These are phyloP conservation scores for Thermoascus crustaceus DNA, from an alignment of 2,329 filamentous ascomycete species.

Conservation along the genomic window DNA sequence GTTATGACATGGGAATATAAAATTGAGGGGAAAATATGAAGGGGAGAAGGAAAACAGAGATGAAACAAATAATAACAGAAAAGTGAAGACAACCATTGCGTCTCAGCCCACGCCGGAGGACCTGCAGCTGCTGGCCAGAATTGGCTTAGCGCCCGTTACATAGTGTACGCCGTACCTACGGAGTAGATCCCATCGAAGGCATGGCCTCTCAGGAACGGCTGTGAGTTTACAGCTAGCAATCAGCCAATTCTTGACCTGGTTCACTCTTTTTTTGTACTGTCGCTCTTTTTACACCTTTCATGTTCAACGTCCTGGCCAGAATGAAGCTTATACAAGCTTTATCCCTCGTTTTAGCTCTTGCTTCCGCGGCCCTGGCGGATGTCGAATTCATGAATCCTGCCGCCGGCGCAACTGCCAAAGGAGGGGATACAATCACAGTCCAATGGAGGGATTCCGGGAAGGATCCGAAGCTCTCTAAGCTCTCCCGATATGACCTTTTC, in stretches of 20 bases:
- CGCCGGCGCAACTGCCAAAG: conserved; percentile 43
- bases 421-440: conserved; percentile 45
- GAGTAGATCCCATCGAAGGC: too few relatives aligned
- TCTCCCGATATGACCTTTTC: conserved; percentile 50
- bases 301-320: conserved; percentile 11
- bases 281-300: conserved; percentile 29
- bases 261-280: conserved; percentile 7
- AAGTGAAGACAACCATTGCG: too few relatives aligned
- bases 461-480: conserved; percentile 42
- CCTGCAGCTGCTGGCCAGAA: too few relatives aligned
- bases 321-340: conserved; percentile 24
- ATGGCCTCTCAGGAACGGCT: too few relatives aligned
- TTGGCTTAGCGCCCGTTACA: too few relatives aligned
- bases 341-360: conserved; percentile 28
- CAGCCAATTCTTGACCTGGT: background rate
- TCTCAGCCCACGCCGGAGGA: too few relatives aligned
- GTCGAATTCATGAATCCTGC: conserved; percentile 47
- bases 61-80: background rate
- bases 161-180: too few relatives aligned
- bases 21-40: too few relatives aligned
- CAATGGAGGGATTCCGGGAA: conserved; percentile 50
- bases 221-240: too few relatives aligned
- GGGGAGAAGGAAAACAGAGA: background rate
- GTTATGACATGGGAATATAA: too few relatives aligned
- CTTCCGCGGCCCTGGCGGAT: conserved; percentile 42